Evolutionary conservation across 345 rosid species (phyloP), one percentile per base, ranked within the genome.

Genomic region (Eutrema yunnanense): DNA sequence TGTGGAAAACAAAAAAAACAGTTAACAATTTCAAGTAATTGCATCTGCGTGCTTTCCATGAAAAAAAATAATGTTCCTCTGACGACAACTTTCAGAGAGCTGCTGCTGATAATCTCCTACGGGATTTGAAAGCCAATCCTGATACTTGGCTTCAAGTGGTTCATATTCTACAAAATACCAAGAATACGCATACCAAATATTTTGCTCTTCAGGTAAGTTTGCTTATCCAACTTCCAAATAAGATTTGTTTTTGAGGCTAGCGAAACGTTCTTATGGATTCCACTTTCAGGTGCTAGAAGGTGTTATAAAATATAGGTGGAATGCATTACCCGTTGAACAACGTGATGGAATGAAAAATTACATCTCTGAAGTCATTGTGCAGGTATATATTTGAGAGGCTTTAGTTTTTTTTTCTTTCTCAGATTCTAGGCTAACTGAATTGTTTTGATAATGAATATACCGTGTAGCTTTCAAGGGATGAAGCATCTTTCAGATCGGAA

Each of bases 271-370:
- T 44, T 47, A 13, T 61, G 38, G 69, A 46, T 10, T 44, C 2
- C 47, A 6, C 73, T 12, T 78, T 27, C 82, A 95, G 99, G 99
- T 95, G 58, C 86, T 95, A 30, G 99, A 92, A 84, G 96, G 97
- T 69, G 99, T 95, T 46, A 92, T 95, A 1, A 95, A 95, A 79
- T 95, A 95, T 60, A 85, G 97, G 76, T 95, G 99, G 99, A 95
- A 95, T 79, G 97, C 97, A 3, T 81, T 95, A 78, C 99, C 99
- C 0, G 89, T 73, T 71, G 94, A 88, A 56, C 99, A 95, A 65
- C 87, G 99, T 37, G 99, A 95, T 82, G 98, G 99, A 55, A 95
- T 95, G 97, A 95, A 95, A 81, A 95, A 95, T 74, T 92, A 95
- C 80, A 95, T 95, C 72, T 95, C 99, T 59, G 98, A 95, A 80